A percentile compares a stretch with the other conserved stretches of the same genome.
Evolutionary conservation across 140 eudicot genomes (phyloP).

Genomic region (Stevia rebaudiana): DNA sequence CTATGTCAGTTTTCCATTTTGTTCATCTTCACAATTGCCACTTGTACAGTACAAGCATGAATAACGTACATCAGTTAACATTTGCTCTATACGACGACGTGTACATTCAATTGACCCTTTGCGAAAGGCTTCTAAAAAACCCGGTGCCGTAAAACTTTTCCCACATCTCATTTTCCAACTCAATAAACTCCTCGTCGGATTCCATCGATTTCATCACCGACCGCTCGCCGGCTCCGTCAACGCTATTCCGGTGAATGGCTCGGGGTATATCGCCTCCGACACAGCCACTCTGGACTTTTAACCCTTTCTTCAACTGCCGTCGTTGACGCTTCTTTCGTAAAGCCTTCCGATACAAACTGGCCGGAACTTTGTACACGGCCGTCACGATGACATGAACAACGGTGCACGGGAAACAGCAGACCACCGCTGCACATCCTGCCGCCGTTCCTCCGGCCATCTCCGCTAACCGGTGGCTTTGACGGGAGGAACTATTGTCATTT

Average conservation of each 20-base stretch:
- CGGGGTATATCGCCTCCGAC: slow-evolving; percentile 7
- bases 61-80: neutral
- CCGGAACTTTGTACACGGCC: slow-evolving; percentile 64
- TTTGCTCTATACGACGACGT: neutral
- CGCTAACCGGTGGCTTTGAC: slow-evolving; percentile 39
- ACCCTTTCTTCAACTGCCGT: slow-evolving; percentile 30
- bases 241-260: slow-evolving; percentile 8
- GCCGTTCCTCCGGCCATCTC: slow-evolving; percentile 72
- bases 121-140: slow-evolving; percentile 58
- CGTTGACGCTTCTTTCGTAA: slow-evolving; percentile 27
- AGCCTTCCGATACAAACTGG: slow-evolving; percentile 42
- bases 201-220: slow-evolving; percentile 17
- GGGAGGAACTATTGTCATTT: slow-evolving; percentile 24
- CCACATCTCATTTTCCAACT: slow-evolving; percentile 58
- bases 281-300: slow-evolving; percentile 1
- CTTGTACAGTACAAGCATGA: slow-evolving; percentile 30
- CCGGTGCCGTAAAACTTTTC: slow-evolving; percentile 51
- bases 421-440: slow-evolving; percentile 66
- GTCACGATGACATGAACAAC: slow-evolving; percentile 44
- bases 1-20: neutral
- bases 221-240: slow-evolving; percentile 28
- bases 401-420: slow-evolving; percentile 73
- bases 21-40: neutral
- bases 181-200: slow-evolving; percentile 27
- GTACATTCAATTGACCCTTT: slow-evolving; percentile 22